Base-by-base conservation (phyloP, 495 filamentous ascomycete genomes). In the Hypoxylon lienhwacheense region DNA sequence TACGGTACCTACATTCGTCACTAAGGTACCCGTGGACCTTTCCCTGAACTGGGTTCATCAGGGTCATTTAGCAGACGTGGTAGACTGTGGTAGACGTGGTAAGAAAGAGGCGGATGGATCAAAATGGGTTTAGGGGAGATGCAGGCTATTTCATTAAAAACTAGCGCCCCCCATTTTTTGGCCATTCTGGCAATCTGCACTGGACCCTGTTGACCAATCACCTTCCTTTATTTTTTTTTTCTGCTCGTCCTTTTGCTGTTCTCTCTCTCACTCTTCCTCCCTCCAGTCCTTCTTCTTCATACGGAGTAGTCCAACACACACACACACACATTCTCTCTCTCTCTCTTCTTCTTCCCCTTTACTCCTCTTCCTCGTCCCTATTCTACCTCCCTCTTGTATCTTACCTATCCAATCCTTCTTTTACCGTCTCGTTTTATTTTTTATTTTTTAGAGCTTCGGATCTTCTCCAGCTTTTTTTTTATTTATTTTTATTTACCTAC, bases 401-500 rank as follows among this genome's bases (percentile, higher is more conserved):
- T 68, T 61, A 60, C 67, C 61, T 59, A 59, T 66, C 64, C 50
- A 64, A 51, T 51, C 60, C 53, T 66, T 59, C 57, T 65, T 55
- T n/a, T 46, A 26, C 49, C 29, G 7, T 48, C 61, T 55, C 24
- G 43, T 61, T 47, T n/a, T n/a, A n/a, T n/a, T n/a, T n/a, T n/a
- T n/a, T n/a, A n/a, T 33, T 57, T 65, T 61, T 47, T 49, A 46
- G 33, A 57, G 47, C 26, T 57, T 57, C 53, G 61, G 55, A 41
- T 63, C 62, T 64, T 65, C 49, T 55, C 58, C 40, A 54, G 53
- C 61, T 55, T 67, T n/a, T n/a, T n/a, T n/a, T n/a, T n/a, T n/a
- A n/a, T n/a, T n/a, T n/a, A n/a, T n/a, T n/a, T n/a, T 66, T 57
- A 53, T 60, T 62, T 69, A 65, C 55, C 55, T 65, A 65, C 61